Percentiles rank a stretch among this genome's conserved stretches.
Evolutionary conservation across 2,329 filamentous ascomycete genomes (phyloP).

Genomic region (Alternaria arborescens): DNA sequence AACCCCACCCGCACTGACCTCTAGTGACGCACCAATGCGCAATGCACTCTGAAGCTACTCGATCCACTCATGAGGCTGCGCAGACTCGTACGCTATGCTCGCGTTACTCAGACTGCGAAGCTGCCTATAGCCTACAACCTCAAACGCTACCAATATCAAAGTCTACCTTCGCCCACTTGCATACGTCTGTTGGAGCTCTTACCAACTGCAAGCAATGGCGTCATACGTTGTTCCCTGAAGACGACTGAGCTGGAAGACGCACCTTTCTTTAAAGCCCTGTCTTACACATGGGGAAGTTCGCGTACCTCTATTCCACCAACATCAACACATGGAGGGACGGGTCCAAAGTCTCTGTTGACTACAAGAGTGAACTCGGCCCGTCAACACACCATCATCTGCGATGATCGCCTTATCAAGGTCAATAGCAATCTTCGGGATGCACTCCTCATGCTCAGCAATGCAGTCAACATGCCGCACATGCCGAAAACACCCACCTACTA

Average conservation of each 20-base stretch:
- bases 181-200: conserved; percentile 34
- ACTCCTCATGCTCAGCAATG: conserved; percentile 31
- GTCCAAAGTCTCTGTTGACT: neutral
- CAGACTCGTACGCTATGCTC: conserved; percentile 24
- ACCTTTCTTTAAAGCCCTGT: conserved; percentile 29
- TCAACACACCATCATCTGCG: conserved; percentile 29
- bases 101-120: conserved; percentile 16
- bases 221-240: conserved; percentile 27
- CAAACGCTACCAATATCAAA: conserved; percentile 28
- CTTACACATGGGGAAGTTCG: conserved; percentile 34
- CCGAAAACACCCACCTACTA: conserved; percentile 25
- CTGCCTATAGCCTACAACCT: conserved; percentile 21
- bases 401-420: conserved; percentile 30
- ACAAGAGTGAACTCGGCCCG: neutral
- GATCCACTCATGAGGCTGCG: conserved; percentile 28
- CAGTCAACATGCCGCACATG: conserved; percentile 13
- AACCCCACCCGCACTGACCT: neutral
- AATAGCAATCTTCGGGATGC: conserved; percentile 35
- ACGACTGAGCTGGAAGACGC: conserved; percentile 28
- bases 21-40: conserved; percentile 1
- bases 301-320: neutral
- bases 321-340: neutral
- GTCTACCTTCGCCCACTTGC: conserved; percentile 28
- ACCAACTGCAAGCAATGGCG: conserved; percentile 18
- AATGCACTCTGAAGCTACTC: neutral